Evolutionary conservation across 2,329 filamentous ascomycete species (phyloP), one percentile per base, ranked within the genome.

Genomic region (Xylariomycetidae sp.): DNA sequence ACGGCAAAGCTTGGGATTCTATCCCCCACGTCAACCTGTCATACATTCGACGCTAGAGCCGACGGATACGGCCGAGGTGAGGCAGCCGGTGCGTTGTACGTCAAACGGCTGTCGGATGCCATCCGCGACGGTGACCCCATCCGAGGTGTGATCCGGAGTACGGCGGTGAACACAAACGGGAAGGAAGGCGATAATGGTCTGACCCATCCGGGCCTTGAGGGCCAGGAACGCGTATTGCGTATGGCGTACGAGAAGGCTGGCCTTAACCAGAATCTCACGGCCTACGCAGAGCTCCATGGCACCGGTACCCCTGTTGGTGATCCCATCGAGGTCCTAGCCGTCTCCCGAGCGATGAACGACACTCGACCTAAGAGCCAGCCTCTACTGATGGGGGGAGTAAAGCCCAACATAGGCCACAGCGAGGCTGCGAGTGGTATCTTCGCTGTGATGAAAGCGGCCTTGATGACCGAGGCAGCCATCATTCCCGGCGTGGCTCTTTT

Each of bases 1-100:
- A 52, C 54, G 9, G 46, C 47, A 2, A 58, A 59, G 26, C 36
- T 53, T 0, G 56, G 56, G 1, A 46, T 59, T 0, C 37, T 63
- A 1, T 64, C 59, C 0, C 53, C 54, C 0, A 56, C 47, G 0
- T 53, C 48, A 0, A 46, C 35, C 2, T 56, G 51, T 29, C 42
- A 50, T 15, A 54, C 51, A 1, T 58, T 55, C 15, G 50, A 58
- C 32, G 38, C 19, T 3, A 27, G 23, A 4, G 55, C 53, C 7
- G 47, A 59, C 19, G 56, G 54, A 7, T 56, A 57, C 26, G 45
- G 33, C 4, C 42, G 46, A 25, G 48, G 38, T 8, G 48, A 51
- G 16, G 46, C 25, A 11, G 36, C 41, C 12, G 48, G 43, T 9
- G 45, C 44, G n/a, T 17, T 47, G 15, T 38, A 42, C 16, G 26